Conservation (phyloP, 345 rosid species). For the Chamaenerion angustifolium region DNA sequence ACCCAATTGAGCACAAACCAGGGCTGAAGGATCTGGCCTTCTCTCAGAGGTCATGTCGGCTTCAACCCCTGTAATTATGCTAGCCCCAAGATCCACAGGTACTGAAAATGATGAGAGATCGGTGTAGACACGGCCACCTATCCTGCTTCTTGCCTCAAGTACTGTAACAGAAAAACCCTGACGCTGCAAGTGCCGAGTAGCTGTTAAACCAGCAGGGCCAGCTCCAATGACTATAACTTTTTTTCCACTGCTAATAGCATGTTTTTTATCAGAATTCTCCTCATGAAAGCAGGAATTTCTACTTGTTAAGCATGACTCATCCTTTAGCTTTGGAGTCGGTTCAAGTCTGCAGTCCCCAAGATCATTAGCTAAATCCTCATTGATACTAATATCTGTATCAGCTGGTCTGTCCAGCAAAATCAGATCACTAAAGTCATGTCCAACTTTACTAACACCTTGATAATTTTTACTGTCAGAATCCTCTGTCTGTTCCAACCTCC, state of each 20-base stretch:
- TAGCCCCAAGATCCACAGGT: conserved; percentile 99
- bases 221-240: conserved; percentile 84
- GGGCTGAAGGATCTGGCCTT: conserved; percentile 93
- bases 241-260: conserved; percentile 35
- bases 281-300: background rate
- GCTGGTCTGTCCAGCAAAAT: conserved; percentile 14
- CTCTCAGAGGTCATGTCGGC: conserved; percentile 98
- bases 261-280: conserved; percentile 13
- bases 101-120: conserved; percentile 94
- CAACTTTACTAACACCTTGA: conserved; percentile 18
- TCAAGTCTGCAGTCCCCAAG: conserved; percentile 14
- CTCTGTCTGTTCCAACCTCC: conserved; percentile 20
- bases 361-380: conserved; percentile 12
- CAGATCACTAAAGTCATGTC: conserved; percentile 15
- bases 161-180: conserved; percentile 85
- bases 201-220: conserved; percentile 98
- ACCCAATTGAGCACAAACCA: conserved; percentile 92
- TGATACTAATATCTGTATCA: conserved; percentile 11
- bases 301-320: conserved; percentile 11
- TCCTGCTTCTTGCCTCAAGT: conserved; percentile 90
- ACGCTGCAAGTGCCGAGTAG: conserved; percentile 91
- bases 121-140: conserved; percentile 96
- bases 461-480: conserved; percentile 19
- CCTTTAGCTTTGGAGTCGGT: conserved; percentile 23
- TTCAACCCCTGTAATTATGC: conserved; percentile 98